Evolutionary conservation across 2,329 filamentous ascomycete genomes (phyloP), one percentile per base, ranked within the genome.

Genomic region (Graphilbum sp.): DNA sequence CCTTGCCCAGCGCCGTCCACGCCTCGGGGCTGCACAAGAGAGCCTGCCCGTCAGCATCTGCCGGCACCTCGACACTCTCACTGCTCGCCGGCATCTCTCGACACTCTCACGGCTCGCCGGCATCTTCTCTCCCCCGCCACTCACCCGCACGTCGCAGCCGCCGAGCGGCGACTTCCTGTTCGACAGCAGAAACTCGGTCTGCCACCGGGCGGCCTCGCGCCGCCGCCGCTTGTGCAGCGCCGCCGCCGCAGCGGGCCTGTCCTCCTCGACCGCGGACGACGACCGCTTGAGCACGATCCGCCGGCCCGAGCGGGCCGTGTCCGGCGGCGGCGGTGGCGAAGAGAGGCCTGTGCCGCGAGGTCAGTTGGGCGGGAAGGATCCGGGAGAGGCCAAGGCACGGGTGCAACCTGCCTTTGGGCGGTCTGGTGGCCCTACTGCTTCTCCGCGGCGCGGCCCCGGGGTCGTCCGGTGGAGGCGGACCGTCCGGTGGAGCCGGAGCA

Each of bases 21-120:
- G 59, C 58, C 5, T 42, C 44, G 2, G 54, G 52, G 35, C 50
- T 53, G 35, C 57, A 55, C 2, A 64, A 46, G 1, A 63, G 50
- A 4, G 53, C 52, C 59, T 60, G 13, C 8, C 11, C 31, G 5
- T 8, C 30, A 32, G 30, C 11, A 29, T 8, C 15, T n/a, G n/a
- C n/a, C n/a, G n/a, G n/a, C n/a, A n/a, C n/a, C n/a, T n/a, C n/a
- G n/a, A n/a, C n/a, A n/a, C n/a, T n/a, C n/a, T n/a, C n/a, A n/a
- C n/a, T n/a, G n/a, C n/a, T n/a, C n/a, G n/a, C n/a, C n/a, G n/a
- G n/a, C n/a, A n/a, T n/a, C n/a, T n/a, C n/a, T n/a, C n/a, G n/a
- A n/a, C n/a, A n/a, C n/a, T n/a, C n/a, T n/a, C n/a, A n/a, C n/a
- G n/a, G n/a, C n/a, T n/a, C n/a, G n/a, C n/a, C n/a, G n/a, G n/a